These are phyloP conservation scores for Flaveria trinervia DNA, from an alignment of 129 eudicot species.

Conservation along the genomic window DNA sequence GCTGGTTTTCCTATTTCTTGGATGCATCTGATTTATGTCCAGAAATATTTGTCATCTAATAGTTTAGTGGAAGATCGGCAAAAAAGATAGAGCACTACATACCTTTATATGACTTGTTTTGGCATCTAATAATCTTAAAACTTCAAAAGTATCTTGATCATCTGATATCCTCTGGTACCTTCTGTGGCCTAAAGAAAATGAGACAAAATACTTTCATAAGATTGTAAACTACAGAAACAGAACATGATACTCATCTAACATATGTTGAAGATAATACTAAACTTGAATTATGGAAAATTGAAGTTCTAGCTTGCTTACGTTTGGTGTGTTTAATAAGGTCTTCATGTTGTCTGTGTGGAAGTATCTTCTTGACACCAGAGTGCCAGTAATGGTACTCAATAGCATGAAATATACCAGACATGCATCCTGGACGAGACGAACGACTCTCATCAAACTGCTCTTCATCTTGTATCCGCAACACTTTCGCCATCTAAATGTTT, in stretches of 20 bases:
- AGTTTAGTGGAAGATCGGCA: not conserved
- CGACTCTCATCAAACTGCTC: slow-evolving; percentile 36
- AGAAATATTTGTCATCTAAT: not conserved
- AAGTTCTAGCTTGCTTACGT: slow-evolving; percentile 31
- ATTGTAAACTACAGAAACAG: not conserved
- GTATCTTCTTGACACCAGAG: slow-evolving; percentile 50
- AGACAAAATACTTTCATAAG: not conserved
- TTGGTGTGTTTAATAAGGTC: slow-evolving; percentile 16
- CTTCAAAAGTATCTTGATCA: slow-evolving; percentile 37
- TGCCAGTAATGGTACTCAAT: slow-evolving; percentile 66
- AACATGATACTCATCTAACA: not conserved
- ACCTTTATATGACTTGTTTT: slow-evolving; percentile 48
- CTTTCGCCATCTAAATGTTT: slow-evolving; percentile 45
- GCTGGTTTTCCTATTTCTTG: slow-evolving; percentile 31
- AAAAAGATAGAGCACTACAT: slow-evolving; percentile 4
- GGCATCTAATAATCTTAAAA: slow-evolving; percentile 33
- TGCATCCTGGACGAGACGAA: slow-evolving; percentile 51
- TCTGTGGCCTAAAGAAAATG: slow-evolving; percentile 38
- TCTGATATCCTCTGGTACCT: slow-evolving; percentile 30
- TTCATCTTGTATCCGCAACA: slow-evolving; percentile 41
- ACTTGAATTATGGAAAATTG: not conserved
- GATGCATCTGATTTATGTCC: slow-evolving; percentile 41
- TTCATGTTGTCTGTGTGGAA: slow-evolving; percentile 44
- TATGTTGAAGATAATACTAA: not conserved
- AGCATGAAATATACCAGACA: slow-evolving; percentile 57